Conservation (phyloP, 345 rosid species). For the Orychophragmus violaceus region DNA sequence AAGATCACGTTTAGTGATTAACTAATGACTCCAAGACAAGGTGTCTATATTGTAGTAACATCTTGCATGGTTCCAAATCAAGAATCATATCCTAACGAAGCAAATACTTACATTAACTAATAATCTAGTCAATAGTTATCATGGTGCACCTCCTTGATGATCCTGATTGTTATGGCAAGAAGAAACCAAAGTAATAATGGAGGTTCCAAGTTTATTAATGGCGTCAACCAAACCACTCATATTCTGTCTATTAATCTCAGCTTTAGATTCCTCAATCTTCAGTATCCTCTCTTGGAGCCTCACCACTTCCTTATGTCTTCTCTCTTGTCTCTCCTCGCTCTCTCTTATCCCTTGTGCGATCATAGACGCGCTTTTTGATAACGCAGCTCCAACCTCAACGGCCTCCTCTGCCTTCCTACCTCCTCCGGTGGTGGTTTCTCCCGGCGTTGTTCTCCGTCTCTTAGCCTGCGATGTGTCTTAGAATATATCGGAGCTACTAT, state of each 20-base stretch:
- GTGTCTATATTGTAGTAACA: no score
- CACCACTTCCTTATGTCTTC: constrained; percentile 55
- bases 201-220: constrained; percentile 66
- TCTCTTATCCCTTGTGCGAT: constrained; percentile 63
- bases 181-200: constrained; percentile 58
- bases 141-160: constrained; percentile 7
- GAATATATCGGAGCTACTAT: no score
- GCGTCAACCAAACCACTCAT: constrained; percentile 55
- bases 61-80: no score
- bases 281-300: constrained; percentile 54
- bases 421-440: background rate
- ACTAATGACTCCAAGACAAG: background rate
- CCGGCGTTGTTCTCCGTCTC: constrained; percentile 30
- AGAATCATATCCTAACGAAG: constrained; percentile 1
- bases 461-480: constrained; percentile 53
- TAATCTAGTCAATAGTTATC: background rate
- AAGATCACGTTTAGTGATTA: background rate
- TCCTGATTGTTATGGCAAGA: constrained; percentile 15
- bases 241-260: constrained; percentile 45
- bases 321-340: constrained; percentile 53
- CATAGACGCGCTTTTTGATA: constrained; percentile 51
- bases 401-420: background rate
- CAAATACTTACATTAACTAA: background rate
- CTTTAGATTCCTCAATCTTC: constrained; percentile 54
- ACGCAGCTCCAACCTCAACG: constrained; percentile 43